Percentiles rank a stretch among this genome's conserved stretches.
phyloP scores from a whole-genome alignment of 352 stramenopile species.

The Phytophthora fragariaefolia region DNA sequence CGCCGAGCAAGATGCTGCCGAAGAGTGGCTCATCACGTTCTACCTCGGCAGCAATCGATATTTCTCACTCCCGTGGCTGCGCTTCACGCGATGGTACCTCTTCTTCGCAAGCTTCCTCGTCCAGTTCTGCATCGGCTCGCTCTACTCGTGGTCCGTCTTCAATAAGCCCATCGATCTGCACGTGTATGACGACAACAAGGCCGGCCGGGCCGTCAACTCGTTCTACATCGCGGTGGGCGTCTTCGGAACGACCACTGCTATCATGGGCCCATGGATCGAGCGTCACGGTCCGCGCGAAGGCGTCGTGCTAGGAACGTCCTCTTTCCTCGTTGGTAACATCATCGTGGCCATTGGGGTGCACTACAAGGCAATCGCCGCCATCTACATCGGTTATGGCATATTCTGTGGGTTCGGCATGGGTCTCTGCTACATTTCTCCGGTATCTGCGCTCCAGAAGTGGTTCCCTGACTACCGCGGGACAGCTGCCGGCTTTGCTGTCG shows the following conservation, averaged over 20 bases:
- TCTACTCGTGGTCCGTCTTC: constrained; percentile 76
- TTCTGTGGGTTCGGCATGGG: constrained; percentile 66
- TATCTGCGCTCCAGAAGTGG: constrained; percentile 71
- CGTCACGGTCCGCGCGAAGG: constrained; percentile 53
- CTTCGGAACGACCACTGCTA: constrained; percentile 60
- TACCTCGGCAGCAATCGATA: constrained; percentile 64
- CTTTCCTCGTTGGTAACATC: constrained; percentile 58
- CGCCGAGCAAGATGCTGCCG: constrained; percentile 53
- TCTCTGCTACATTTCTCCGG: constrained; percentile 74
- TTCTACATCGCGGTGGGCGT: constrained; percentile 71
- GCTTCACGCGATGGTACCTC: constrained; percentile 64
- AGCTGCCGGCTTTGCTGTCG: constrained; percentile 64
- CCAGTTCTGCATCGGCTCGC: constrained; percentile 70
- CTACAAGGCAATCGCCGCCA: constrained; percentile 48
- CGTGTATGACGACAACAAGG: constrained; percentile 46
- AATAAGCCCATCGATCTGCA: constrained; percentile 66
- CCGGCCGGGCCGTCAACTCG: constrained; percentile 53
- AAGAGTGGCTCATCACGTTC: constrained; percentile 57
- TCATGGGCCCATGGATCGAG: constrained; percentile 73
- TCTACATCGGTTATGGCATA: constrained; percentile 72
- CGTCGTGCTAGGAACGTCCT: constrained; percentile 48
- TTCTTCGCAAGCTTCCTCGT: constrained; percentile 64
- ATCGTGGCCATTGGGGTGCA: constrained; percentile 57
- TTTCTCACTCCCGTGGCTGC: constrained; percentile 39
- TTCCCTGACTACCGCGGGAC: constrained; percentile 74